These are phyloP conservation scores for Coprinopsis sp. DNA, from an alignment of 768 basidiomycete genomes.

Conservation along the genomic window DNA sequence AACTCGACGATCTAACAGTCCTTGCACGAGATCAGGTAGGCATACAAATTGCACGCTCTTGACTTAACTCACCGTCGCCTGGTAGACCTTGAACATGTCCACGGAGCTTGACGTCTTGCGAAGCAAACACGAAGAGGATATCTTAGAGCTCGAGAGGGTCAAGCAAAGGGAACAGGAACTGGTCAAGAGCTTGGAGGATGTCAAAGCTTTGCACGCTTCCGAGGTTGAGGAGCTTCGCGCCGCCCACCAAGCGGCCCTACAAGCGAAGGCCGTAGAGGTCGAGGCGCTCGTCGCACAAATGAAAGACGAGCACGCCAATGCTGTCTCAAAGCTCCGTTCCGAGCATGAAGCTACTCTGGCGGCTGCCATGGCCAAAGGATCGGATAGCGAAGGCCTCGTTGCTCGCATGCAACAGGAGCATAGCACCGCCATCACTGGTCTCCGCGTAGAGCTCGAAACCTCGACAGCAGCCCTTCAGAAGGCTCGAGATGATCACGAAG, in stretches of 20 bases:
- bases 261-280: slow-evolving; percentile 36
- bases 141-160: slow-evolving; percentile 49
- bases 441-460: slow-evolving; percentile 42
- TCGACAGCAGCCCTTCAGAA: slow-evolving; percentile 40
- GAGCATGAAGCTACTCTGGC: background rate
- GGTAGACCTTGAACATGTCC: slow-evolving; percentile 83
- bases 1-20: slow-evolving; percentile 76
- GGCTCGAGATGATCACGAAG: slow-evolving; percentile 55
- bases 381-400: slow-evolving; percentile 41
- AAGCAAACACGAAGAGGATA: slow-evolving; percentile 50
- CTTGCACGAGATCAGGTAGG: slow-evolving; percentile 82
- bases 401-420: slow-evolving; percentile 16
- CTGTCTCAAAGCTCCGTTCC: background rate
- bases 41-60: slow-evolving; percentile 2
- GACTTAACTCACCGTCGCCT: slow-evolving; percentile 4
- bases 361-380: slow-evolving; percentile 24
- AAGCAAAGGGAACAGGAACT: slow-evolving; percentile 55
- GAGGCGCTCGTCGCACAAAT: slow-evolving; percentile 44
- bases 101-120: slow-evolving; percentile 76
- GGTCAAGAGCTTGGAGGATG: slow-evolving; percentile 43
- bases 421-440: background rate
- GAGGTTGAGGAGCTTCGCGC: slow-evolving; percentile 45
- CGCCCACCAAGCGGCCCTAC: slow-evolving; percentile 43
- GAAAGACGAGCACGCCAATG: slow-evolving; percentile 24
- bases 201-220: slow-evolving; percentile 45